These are phyloP conservation scores for Gillenia trifoliata DNA, from an alignment of 306 rosid genomes.

Conservation along the genomic window DNA sequence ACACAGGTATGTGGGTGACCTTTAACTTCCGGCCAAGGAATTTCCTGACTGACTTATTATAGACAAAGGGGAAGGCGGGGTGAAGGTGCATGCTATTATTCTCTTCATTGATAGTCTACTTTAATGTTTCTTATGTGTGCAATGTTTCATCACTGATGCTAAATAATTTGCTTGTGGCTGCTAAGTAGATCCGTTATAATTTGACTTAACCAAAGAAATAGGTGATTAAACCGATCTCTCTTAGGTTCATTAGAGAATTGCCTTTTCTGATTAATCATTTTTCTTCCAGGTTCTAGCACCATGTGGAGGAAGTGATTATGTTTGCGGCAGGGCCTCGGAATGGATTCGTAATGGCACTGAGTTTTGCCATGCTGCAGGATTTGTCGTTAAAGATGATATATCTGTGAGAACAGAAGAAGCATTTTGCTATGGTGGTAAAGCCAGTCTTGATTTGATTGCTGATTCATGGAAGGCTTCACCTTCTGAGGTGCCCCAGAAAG, in stretches of 20 bases:
- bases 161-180: no score
- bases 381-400: conserved; percentile 48
- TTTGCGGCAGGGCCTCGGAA: conserved; percentile 91
- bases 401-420: conserved; percentile 30
- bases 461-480: conserved; percentile 73
- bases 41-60: background rate
- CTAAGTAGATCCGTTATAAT: no score
- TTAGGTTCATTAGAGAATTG: no score
- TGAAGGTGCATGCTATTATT: no score
- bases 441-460: conserved; percentile 67
- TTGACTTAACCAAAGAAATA: no score
- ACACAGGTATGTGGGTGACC: conserved; percentile 52
- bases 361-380: conserved; percentile 86
- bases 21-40: background rate
- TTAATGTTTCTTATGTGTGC: no score
- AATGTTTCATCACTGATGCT: background rate
- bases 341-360: conserved; percentile 94
- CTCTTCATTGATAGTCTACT: no score
- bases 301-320: conserved; percentile 90
- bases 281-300: conserved; percentile 78
- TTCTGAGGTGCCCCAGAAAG: conserved; percentile 34
- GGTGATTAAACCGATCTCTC: no score
- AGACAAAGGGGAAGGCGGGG: no score
- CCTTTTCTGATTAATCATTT: conserved; percentile 29
- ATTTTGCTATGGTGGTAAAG: conserved; percentile 76